Percentiles rank a stretch among this genome's conserved stretches.
These are phyloP conservation scores for Sonneratia alba DNA, from an alignment of 345 rosid species.

Conservation along the genomic window DNA sequence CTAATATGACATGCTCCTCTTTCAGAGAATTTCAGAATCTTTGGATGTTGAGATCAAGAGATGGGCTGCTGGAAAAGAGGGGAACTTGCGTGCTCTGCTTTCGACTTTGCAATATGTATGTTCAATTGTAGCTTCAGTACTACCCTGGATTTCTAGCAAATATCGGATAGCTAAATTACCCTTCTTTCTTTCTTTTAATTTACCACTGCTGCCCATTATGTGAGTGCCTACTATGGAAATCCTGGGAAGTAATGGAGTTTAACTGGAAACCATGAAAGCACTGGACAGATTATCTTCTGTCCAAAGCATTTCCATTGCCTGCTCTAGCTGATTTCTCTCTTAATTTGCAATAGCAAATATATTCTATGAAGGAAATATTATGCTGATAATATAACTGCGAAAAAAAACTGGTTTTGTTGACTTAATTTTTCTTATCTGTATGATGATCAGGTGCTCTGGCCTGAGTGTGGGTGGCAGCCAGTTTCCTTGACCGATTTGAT, in stretches of 20 bases:
- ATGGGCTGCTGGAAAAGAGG: slow-evolving; percentile 95
- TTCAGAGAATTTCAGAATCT: slow-evolving; percentile 77
- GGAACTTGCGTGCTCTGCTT: slow-evolving; percentile 83
- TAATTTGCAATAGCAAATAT: neutral
- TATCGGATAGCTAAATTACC: neutral
- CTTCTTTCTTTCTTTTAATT: neutral
- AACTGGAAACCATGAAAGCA: too few species aligned
- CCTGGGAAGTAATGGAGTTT: neutral
- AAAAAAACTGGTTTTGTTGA: neutral
- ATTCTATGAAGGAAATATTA: neutral
- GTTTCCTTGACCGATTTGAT: slow-evolving; percentile 89
- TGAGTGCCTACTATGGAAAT: neutral
- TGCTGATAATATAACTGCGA: neutral
- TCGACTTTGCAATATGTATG: slow-evolving; percentile 91
- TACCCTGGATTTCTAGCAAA: neutral
- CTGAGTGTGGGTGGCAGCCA: slow-evolving; percentile 96
- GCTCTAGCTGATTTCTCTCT: slow-evolving; percentile 1
- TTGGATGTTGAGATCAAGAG: slow-evolving; percentile 89
- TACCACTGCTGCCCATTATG: neutral
- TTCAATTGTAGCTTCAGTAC: slow-evolving; percentile 8
- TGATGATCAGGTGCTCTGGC: slow-evolving; percentile 83
- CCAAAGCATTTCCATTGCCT: neutral
- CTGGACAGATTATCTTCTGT: neutral
- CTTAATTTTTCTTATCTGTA: slow-evolving; percentile 5
- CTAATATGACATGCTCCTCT: slow-evolving; percentile 6